Conservation (phyloP, 495 filamentous ascomycete species). For the Neurospora cerealis region DNA sequence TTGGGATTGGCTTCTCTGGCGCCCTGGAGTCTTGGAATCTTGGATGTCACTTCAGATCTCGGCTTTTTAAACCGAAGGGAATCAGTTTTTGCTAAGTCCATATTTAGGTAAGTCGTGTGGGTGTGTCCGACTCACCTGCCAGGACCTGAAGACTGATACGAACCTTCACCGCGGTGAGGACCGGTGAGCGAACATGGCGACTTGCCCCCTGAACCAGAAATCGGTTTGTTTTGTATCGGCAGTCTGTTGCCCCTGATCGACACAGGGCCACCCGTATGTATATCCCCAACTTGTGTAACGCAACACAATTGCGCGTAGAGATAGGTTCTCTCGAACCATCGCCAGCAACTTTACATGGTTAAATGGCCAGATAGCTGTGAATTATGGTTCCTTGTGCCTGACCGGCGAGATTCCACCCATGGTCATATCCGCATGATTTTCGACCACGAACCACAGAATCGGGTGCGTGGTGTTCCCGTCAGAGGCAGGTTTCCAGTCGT, state of each 20-base stretch:
- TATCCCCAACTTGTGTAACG: neutral
- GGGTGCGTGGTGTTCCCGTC: neutral
- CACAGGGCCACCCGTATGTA: neutral
- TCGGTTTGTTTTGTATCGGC: neutral
- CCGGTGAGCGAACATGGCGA: neutral
- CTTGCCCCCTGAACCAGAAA: neutral
- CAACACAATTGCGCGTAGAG: neutral
- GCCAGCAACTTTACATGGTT: neutral
- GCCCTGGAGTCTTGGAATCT: neutral
- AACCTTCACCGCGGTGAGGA: neutral
- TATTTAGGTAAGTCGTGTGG: neutral
- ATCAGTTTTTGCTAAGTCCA: neutral
- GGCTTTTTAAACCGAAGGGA: neutral
- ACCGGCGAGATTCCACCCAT: neutral
- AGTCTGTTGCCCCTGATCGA: neutral
- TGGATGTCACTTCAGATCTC: neutral
- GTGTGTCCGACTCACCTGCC: neutral
- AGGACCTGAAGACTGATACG: neutral
- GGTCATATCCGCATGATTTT: neutral
- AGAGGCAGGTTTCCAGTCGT: neutral
- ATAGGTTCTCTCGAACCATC: neutral
- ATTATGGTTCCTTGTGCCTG: neutral
- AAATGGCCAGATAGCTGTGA: neutral
- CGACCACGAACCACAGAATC: neutral
- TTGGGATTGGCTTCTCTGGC: neutral